Base-by-base conservation (phyloP, 2,329 filamentous ascomycete genomes). In the Aspergillus brasiliensis region DNA sequence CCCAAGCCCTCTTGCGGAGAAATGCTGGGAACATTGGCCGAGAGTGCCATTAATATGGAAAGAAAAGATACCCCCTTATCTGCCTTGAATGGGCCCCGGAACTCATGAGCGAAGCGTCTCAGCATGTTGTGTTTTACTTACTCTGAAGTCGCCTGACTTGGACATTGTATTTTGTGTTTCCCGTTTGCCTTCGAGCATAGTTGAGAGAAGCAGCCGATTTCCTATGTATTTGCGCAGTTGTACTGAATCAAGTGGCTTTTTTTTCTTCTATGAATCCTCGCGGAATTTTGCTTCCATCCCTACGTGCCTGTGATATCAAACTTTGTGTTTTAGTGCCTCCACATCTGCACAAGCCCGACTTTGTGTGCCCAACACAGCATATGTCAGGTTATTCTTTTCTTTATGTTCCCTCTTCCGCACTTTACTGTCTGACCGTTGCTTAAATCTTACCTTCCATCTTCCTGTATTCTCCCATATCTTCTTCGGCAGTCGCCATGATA, bases 121-220 rank as follows among this genome's bases (percentile, higher is more conserved):
- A 17, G 47, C n/a, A 59, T 34, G 25, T 57, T 34, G 17, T 11
- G 51, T 19, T 21, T 25, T 31, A 48, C 34, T 34, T 49, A 28
- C 38, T 51, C 52, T 46, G 44, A 62, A 59, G 40, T 56, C 51
- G 38, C 31, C 51, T 42, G 51, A 40, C 51, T 58, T 59, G 53
- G 51, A 37, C 51, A 51, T 38, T 46, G 49, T 58, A 51, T 28
- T 52, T 38, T 27, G 17, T 47, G 13, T 59, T 58, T 53, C 55
- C 28, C 27, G 27, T 57, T 46, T 34, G 21, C 15, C 51, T 55
- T 13, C 52, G 56, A 59, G 46, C 47, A 47, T 51, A 53, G 37
- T 51, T 57, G 53, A 62, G 42, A 57, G 53, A 63, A 38, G 40
- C 52, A 59, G 40, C 47, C 44, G 17, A 57, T 51, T 54, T 54